These are phyloP conservation scores for Lentithecium fluviatile DNA, from an alignment of 495 filamentous ascomycete genomes.

Conservation along the genomic window DNA sequence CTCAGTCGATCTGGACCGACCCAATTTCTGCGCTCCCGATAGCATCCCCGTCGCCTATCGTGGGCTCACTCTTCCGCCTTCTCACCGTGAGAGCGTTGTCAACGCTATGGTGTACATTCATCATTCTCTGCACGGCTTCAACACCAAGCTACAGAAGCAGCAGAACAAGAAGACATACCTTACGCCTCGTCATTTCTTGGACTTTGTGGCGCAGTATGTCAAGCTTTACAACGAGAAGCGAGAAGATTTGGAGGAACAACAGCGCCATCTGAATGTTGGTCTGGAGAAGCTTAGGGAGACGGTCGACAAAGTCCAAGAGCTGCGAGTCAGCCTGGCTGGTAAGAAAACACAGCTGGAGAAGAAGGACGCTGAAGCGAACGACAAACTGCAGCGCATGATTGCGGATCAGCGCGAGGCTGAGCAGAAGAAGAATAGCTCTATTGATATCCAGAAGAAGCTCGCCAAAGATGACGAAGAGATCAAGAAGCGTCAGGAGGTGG, in stretches of 20 bases:
- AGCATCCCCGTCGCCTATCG: conserved; percentile 89
- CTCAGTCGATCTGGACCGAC: conserved; percentile 87
- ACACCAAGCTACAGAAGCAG: conserved; percentile 81
- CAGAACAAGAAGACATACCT: conserved; percentile 88
- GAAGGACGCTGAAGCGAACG: conserved; percentile 93
- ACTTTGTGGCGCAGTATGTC: conserved; percentile 98
- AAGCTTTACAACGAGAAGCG: conserved; percentile 97
- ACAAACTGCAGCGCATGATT: conserved; percentile 95
- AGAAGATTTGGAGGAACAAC: conserved; percentile 96
- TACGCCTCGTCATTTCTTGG: conserved; percentile 93
- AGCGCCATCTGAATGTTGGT: conserved; percentile 95
- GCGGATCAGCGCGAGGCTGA: conserved; percentile 95
- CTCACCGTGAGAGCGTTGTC: conserved; percentile 84
- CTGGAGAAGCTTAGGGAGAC: conserved; percentile 97
- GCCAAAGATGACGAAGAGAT: conserved; percentile 91
- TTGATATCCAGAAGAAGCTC: conserved; percentile 82
- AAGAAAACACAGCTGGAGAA: conserved; percentile 91
- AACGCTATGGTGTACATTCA: conserved; percentile 99
- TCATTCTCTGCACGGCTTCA: conserved; percentile 88
- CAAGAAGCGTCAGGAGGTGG: conserved; percentile 75
- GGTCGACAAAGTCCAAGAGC: conserved; percentile 93
- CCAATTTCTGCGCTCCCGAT: conserved; percentile 82
- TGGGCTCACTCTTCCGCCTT: conserved; percentile 76
- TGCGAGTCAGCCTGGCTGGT: conserved; percentile 82
- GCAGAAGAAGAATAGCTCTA: conserved; percentile 78